Percentiles rank a stretch among this genome's conserved stretches.
These are phyloP conservation scores for Calonectria multiphialidica DNA, from an alignment of 2,329 filamentous ascomycete genomes.

Conservation along the genomic window DNA sequence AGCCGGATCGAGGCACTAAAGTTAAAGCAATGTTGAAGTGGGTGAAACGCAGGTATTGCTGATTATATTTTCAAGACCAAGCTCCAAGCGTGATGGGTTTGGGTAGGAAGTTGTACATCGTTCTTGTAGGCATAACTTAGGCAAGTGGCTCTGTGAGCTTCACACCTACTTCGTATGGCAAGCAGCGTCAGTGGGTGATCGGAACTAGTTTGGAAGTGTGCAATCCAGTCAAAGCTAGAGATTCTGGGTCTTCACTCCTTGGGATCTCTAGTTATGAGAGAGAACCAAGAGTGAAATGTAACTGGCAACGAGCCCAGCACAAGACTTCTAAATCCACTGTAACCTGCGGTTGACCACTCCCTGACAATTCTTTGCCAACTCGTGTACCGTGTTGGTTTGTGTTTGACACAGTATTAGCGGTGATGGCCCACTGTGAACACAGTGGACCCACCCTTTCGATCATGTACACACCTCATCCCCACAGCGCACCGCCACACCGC, in stretches of 20 bases:
- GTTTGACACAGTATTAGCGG: neutral
- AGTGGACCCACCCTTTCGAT: too few relatives aligned
- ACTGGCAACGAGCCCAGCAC: too few relatives aligned
- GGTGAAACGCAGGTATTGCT: neutral
- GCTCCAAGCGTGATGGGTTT: neutral
- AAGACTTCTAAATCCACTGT: conserved; percentile 1
- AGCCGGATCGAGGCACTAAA: too few relatives aligned
- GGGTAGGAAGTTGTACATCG: neutral
- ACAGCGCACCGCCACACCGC: conserved; percentile 13
- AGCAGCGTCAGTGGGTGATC: neutral
- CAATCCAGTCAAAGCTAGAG: neutral
- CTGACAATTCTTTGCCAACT: neutral
- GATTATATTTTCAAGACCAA: neutral
- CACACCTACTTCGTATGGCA: neutral
- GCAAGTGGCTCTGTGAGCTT: neutral
- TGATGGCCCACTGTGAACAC: neutral
- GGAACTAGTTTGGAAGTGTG: neutral
- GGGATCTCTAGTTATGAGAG: neutral
- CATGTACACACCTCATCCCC: neutral
- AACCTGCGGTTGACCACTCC: neutral
- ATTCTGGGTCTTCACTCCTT: neutral
- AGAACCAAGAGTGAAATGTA: too few relatives aligned
- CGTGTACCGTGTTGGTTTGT: neutral
- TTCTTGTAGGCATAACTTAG: neutral
- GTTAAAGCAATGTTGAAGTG: too few relatives aligned